A percentile compares a stretch with the other conserved stretches of the same genome.
Evolutionary conservation across 2,329 filamentous ascomycete species (phyloP).

Genomic region (Falciphora oryzae): DNA sequence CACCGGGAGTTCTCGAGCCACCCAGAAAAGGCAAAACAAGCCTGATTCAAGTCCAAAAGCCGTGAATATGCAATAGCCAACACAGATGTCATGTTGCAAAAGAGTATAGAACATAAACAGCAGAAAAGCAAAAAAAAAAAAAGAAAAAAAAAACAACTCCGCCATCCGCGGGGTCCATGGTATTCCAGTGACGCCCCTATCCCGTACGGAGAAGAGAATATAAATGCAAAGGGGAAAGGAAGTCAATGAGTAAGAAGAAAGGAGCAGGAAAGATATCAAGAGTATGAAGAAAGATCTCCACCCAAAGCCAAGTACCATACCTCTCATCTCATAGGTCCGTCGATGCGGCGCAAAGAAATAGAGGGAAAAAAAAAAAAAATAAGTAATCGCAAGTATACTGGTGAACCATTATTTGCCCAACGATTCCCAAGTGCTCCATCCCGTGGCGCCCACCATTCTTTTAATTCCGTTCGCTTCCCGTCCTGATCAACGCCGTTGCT

Average conservation of each 20-base stretch:
- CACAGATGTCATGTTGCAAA: not conserved
- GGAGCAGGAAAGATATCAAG: not conserved
- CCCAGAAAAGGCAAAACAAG: not conserved
- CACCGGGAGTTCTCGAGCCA: not conserved
- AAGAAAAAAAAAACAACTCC: not conserved
- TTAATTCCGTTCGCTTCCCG: not conserved
- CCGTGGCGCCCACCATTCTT: not conserved
- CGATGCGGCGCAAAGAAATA: not conserved
- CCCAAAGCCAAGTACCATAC: too few relatives aligned
- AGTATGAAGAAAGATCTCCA: not conserved
- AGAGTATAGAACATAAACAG: not conserved
- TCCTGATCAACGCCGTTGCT: not conserved
- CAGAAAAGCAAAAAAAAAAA: too few relatives aligned
- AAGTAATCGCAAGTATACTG: not conserved
- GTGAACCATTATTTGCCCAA: slow-evolving; percentile 1
- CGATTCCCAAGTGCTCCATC: not conserved
- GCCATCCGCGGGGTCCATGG: not conserved
- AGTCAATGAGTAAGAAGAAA: not conserved
- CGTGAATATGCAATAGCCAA: not conserved
- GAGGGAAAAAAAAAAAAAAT: not conserved
- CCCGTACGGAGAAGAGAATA: not conserved
- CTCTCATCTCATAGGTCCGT: not conserved
- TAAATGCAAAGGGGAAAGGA: slow-evolving; percentile 9
- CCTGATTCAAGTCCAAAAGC: not conserved
- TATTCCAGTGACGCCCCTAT: slow-evolving; percentile 5